These are phyloP conservation scores for Schizophyllum amplum DNA, from an alignment of 1,284 basidiomycete genomes.

Conservation along the genomic window DNA sequence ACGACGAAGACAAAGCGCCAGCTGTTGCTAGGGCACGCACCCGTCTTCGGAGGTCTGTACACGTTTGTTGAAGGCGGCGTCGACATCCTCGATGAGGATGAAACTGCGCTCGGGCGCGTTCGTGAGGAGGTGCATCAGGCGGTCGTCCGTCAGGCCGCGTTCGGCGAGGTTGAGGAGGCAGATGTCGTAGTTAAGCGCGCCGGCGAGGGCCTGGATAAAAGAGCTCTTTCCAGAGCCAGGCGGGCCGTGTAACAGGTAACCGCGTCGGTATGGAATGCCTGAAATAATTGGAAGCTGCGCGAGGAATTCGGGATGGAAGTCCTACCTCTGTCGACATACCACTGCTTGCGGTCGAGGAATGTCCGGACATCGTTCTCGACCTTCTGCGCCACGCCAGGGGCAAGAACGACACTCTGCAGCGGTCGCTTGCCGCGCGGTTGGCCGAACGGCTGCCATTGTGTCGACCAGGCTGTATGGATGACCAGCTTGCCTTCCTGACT, in stretches of 20 bases:
- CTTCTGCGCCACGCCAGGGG: slow-evolving; percentile 69
- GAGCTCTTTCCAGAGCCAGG: slow-evolving; percentile 98
- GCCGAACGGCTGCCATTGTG: slow-evolving; percentile 95
- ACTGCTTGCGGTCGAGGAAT: slow-evolving; percentile 80
- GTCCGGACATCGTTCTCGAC: slow-evolving; percentile 76
- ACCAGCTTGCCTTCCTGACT: slow-evolving; percentile 92
- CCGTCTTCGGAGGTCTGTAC: slow-evolving; percentile 87
- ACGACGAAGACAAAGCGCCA: neutral
- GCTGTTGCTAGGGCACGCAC: slow-evolving; percentile 41
- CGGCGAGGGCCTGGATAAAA: slow-evolving; percentile 96
- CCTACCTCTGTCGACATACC: slow-evolving; percentile 95
- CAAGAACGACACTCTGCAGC: slow-evolving; percentile 87
- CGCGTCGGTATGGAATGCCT: slow-evolving; percentile 97
- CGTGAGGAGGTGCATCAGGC: slow-evolving; percentile 88
- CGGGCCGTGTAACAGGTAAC: slow-evolving; percentile 92
- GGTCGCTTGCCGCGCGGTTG: slow-evolving; percentile 85
- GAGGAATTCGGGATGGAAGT: slow-evolving; percentile 1
- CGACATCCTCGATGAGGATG: slow-evolving; percentile 93
- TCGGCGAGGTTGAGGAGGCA: slow-evolving; percentile 96
- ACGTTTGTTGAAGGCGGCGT: slow-evolving; percentile 94
- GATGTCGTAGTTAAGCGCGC: slow-evolving; percentile 89
- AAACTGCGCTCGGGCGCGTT: slow-evolving; percentile 92
- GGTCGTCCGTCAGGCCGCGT: slow-evolving; percentile 94
- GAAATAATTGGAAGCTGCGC: slow-evolving; percentile 5
- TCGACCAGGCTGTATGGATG: slow-evolving; percentile 94